Percentiles rank a stretch among this genome's conserved stretches.
These are phyloP conservation scores for Ophioceras dolichostomum DNA, from an alignment of 2,329 filamentous ascomycete species.

Conservation along the genomic window DNA sequence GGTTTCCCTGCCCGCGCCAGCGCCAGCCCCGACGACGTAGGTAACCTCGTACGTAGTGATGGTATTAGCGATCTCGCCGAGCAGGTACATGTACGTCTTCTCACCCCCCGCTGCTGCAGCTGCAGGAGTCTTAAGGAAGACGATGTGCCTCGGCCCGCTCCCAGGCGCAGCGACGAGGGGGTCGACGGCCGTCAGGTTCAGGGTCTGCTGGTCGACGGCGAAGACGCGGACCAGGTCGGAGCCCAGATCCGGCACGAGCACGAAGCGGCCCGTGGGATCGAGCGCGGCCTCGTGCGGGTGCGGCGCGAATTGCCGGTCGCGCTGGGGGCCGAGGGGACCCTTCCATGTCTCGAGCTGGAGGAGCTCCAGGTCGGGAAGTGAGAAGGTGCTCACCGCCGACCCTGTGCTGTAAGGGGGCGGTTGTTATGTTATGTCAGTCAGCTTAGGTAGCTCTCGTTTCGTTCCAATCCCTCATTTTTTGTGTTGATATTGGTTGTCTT, in stretches of 20 bases:
- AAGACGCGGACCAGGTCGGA: constrained; percentile 49
- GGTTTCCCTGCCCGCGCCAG: constrained; percentile 16
- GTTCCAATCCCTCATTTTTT: too few species aligned
- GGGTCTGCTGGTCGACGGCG: constrained; percentile 33
- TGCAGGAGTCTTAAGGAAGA: constrained; percentile 34
- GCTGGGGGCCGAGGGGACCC: constrained; percentile 21
- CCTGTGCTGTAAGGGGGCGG: constrained; percentile 22
- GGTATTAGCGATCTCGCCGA: constrained; percentile 47
- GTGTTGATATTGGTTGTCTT: too few species aligned
- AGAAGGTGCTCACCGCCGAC: constrained; percentile 30
- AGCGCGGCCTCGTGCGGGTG: constrained; percentile 54
- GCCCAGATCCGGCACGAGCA: constrained; percentile 55
- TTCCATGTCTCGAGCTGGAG: constrained; percentile 26
- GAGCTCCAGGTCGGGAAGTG: constrained; percentile 25
- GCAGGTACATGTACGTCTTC: constrained; percentile 44
- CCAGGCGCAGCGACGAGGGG: constrained; percentile 34
- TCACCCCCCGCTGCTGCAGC: too few species aligned
- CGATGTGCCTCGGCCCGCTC: constrained; percentile 51
- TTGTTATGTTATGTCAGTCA: too few species aligned
- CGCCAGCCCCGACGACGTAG: constrained; percentile 27
- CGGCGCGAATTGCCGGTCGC: constrained; percentile 39
- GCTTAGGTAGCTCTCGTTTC: too few species aligned
- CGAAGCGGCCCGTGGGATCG: constrained; percentile 51
- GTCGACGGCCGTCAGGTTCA: constrained; percentile 23
- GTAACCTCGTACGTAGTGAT: constrained; percentile 43